Conservation (phyloP, 1,284 basidiomycete genomes). For the Coniferiporia sulphurascens region DNA sequence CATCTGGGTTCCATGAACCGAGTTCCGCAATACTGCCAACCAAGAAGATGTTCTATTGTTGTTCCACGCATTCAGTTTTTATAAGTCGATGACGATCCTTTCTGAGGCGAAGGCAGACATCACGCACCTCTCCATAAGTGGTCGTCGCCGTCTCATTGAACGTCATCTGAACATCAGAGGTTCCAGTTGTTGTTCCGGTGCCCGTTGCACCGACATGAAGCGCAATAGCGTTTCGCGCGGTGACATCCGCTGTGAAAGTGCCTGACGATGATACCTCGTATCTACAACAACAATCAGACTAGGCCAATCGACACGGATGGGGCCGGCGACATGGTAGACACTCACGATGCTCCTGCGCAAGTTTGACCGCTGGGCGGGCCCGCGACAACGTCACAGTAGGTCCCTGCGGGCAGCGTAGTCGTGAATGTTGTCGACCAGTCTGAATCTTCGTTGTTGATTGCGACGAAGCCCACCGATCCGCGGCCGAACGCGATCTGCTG, state of each 20-base stretch:
- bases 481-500: constrained; percentile 61
- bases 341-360: constrained; percentile 50
- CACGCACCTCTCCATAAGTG: constrained; percentile 47
- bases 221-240: constrained; percentile 51
- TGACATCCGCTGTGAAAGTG: constrained; percentile 46
- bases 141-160: constrained; percentile 54
- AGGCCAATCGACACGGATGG: background rate
- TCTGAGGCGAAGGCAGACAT: background rate
- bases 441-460: constrained; percentile 57
- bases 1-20: constrained; percentile 43
- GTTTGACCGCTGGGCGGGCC: constrained; percentile 35
- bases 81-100: background rate
- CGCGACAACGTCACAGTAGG: constrained; percentile 61
- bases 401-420: constrained; percentile 51
- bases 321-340: constrained; percentile 3
- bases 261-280: constrained; percentile 46
- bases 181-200: constrained; percentile 9
- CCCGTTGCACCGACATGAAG: constrained; percentile 46
- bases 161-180: constrained; percentile 35
- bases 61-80: background rate
- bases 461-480: constrained; percentile 38
- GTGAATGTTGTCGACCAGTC: constrained; percentile 50
- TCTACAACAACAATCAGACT: constrained; percentile 28
- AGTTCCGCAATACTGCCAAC: constrained; percentile 52
- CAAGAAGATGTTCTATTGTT: constrained; percentile 50